Evolutionary conservation across 306 rosid genomes (phyloP).

Genomic region (Rosa multiflora): DNA sequence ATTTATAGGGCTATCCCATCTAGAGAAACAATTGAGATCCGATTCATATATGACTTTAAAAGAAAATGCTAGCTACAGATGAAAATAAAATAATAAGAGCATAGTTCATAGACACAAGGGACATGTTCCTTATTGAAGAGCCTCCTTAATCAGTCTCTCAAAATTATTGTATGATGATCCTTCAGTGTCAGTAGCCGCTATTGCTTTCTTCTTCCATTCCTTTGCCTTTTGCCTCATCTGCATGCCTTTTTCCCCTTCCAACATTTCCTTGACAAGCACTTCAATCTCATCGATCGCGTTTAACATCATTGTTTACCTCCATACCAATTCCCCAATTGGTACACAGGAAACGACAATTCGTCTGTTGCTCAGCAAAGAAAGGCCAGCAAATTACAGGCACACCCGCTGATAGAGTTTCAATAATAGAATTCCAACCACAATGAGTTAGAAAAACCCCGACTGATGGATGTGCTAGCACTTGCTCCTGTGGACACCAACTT

Average conservation of each 20-base stretch:
- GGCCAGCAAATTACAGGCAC: slow-evolving; percentile 53
- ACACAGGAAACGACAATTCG: slow-evolving; percentile 42
- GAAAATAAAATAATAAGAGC: neutral
- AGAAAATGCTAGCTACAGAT: neutral
- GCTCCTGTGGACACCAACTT: slow-evolving; percentile 48
- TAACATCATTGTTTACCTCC: slow-evolving; percentile 43
- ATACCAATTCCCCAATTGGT: slow-evolving; percentile 39
- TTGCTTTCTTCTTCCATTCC: slow-evolving; percentile 43
- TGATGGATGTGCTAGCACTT: slow-evolving; percentile 44
- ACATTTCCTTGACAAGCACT: slow-evolving; percentile 38
- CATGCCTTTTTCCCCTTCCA: slow-evolving; percentile 33
- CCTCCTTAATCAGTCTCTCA: slow-evolving; percentile 29
- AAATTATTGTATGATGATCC: slow-evolving; percentile 41
- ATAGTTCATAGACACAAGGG: neutral
- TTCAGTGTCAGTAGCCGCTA: slow-evolving; percentile 27
- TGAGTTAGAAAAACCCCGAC: slow-evolving; percentile 47
- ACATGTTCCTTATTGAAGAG: too few relatives aligned
- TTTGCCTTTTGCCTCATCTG: slow-evolving; percentile 22
- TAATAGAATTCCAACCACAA: slow-evolving; percentile 53
- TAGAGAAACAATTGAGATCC: too few relatives aligned
- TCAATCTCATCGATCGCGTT: slow-evolving; percentile 23
- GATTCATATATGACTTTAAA: too few relatives aligned
- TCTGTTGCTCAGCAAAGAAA: slow-evolving; percentile 52
- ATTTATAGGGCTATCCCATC: too few relatives aligned
- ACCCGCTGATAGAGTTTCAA: slow-evolving; percentile 38